Evolutionary conservation across 2,329 filamentous ascomycete genomes (phyloP).

Genomic region (Berkeleyomyces rouxiae): DNA sequence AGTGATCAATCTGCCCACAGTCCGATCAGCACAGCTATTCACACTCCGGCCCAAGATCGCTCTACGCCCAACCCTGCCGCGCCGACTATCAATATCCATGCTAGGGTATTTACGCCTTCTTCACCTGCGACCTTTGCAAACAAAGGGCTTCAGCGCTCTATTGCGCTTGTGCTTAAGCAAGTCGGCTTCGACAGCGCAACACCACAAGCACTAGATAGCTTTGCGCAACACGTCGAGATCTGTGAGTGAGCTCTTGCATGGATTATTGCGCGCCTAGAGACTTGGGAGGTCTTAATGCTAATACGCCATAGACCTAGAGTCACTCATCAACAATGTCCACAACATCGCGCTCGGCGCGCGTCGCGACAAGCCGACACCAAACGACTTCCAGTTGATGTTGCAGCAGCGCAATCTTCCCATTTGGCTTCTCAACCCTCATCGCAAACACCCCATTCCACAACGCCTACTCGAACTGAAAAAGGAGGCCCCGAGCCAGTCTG

Average conservation of each 20-base stretch:
- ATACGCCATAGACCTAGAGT: conserved; percentile 28
- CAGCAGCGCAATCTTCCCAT: conserved; percentile 34
- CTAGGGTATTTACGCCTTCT: neutral
- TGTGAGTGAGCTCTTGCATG: conserved; percentile 30
- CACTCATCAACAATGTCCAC: conserved; percentile 33
- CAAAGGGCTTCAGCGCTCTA: conserved; percentile 34
- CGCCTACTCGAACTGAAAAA: conserved; percentile 25
- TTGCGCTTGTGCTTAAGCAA: conserved; percentile 37
- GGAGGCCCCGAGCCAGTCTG: neutral
- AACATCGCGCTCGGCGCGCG: conserved; percentile 31
- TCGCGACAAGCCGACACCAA: conserved; percentile 35
- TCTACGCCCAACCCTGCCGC: neutral
- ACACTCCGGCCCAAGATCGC: neutral
- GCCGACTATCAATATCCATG: neutral
- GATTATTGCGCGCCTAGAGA: too few species aligned
- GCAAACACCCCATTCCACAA: conserved; percentile 34
- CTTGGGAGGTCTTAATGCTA: neutral
- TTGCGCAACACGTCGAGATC: conserved; percentile 37
- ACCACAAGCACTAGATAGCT: conserved; percentile 41
- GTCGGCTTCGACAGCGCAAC: conserved; percentile 41
- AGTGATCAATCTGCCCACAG: neutral
- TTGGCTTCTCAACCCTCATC: conserved; percentile 36
- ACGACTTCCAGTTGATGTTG: conserved; percentile 40
- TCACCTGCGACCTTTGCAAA: conserved; percentile 17
- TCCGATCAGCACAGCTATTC: neutral